Percentiles rank a stretch among this genome's conserved stretches.
These are phyloP conservation scores for Glycine tomentella DNA, from an alignment of 306 rosid species.

Conservation along the genomic window DNA sequence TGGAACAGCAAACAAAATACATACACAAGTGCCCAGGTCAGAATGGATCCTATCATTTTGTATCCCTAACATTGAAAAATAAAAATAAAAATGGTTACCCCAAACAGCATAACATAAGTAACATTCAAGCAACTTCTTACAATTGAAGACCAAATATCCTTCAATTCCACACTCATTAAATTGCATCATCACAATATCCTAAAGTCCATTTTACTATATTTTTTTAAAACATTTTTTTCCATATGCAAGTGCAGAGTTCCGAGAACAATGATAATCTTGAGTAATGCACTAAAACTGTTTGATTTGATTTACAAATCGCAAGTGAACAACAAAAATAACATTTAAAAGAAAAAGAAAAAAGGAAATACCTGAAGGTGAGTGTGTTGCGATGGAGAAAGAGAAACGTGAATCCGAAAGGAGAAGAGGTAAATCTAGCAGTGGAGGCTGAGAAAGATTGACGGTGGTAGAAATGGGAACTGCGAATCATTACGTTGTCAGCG, in stretches of 20 bases:
- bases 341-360: too few species aligned
- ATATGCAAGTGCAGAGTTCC: slow-evolving; percentile 15
- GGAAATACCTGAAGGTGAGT: neutral
- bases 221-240: neutral
- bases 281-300: slow-evolving; percentile 25
- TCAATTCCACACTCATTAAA: neutral
- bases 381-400: too few species aligned
- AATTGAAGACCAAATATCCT: neutral
- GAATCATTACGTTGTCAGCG: slow-evolving; percentile 65
- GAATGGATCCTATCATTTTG: slow-evolving; percentile 92
- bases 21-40: slow-evolving; percentile 93
- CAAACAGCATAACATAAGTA: slow-evolving; percentile 28
- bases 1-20: slow-evolving; percentile 38
- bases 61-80: slow-evolving; percentile 53
- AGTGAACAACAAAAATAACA: slow-evolving; percentile 27
- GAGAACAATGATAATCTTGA: neutral
- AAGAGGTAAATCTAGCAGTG: too few species aligned
- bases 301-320: neutral
- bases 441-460: too few species aligned
- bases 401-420: too few species aligned
- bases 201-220: neutral
- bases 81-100: slow-evolving; percentile 46
- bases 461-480: slow-evolving; percentile 50
- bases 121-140: slow-evolving; percentile 17
- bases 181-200: neutral